Percentiles rank a stretch among this genome's conserved stretches.
These are phyloP conservation scores for Huiozyma naganishii DNA, from an alignment of 805 yeast genomes.

Conservation along the genomic window DNA sequence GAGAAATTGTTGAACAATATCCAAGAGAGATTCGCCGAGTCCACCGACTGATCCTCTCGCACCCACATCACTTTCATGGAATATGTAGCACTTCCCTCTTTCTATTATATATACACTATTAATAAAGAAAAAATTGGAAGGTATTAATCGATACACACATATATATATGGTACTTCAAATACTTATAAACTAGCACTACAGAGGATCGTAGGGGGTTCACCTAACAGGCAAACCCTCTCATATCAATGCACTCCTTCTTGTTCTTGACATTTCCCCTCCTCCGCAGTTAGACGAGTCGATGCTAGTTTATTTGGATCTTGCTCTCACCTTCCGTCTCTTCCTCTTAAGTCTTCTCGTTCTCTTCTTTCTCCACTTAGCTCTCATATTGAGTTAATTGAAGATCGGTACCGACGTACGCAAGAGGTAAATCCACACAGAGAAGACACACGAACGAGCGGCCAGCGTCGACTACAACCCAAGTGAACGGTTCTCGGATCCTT, in stretches of 20 bases:
- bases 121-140: background rate
- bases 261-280: too few relatives aligned
- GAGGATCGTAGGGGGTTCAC: too few relatives aligned
- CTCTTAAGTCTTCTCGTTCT: conserved; percentile 99
- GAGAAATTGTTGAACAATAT: conserved; percentile 63
- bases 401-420: too few relatives aligned
- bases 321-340: conserved; percentile 99
- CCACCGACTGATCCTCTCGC: conserved; percentile 53
- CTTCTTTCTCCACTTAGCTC: conserved; percentile 99
- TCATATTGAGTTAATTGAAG: conserved; percentile 34
- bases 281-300: too few relatives aligned
- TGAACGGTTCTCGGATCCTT: too few relatives aligned
- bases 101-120: background rate
- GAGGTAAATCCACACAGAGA: too few relatives aligned
- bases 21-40: conserved; percentile 89
- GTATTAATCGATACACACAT: background rate
- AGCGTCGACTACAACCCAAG: too few relatives aligned
- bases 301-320: conserved; percentile 92
- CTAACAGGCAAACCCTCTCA: too few relatives aligned
- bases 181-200: too few relatives aligned
- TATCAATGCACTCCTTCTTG: too few relatives aligned
- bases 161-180: too few relatives aligned
- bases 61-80: background rate
- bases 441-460: too few relatives aligned
- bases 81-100: background rate